Evolutionary conservation across 768 basidiomycete genomes (phyloP).

Genomic region (Tubosaeta sp.): DNA sequence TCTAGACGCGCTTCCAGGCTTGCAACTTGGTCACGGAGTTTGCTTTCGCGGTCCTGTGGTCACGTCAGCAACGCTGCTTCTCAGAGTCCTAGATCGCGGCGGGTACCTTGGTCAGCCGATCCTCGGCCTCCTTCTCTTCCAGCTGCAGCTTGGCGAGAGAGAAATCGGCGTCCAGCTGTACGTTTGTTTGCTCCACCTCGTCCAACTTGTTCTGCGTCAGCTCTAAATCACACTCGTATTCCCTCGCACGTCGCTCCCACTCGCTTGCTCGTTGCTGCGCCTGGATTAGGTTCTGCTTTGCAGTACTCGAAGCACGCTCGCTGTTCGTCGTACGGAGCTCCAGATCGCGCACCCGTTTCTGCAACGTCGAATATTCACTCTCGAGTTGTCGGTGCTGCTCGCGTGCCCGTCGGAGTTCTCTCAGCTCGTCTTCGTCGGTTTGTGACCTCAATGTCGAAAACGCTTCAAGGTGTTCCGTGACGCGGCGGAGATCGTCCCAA

Average conservation of each 20-base stretch:
- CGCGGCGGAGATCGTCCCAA: slow-evolving; percentile 72
- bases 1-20: slow-evolving; percentile 59
- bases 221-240: slow-evolving; percentile 63
- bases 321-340: slow-evolving; percentile 57
- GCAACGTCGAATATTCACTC: slow-evolving; percentile 59
- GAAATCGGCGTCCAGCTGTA: slow-evolving; percentile 68
- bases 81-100: not conserved
- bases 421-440: slow-evolving; percentile 66
- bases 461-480: slow-evolving; percentile 68
- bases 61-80: slow-evolving; percentile 1
- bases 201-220: slow-evolving; percentile 57
- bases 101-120: slow-evolving; percentile 61
- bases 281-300: slow-evolving; percentile 61
- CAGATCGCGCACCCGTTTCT: slow-evolving; percentile 70
- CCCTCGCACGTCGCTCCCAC: slow-evolving; percentile 77
- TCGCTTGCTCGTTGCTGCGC: slow-evolving; percentile 76
- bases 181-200: slow-evolving; percentile 57
- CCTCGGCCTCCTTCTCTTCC: slow-evolving; percentile 71
- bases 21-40: slow-evolving; percentile 62
- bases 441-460: slow-evolving; percentile 59
- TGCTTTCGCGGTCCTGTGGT: slow-evolving; percentile 63
- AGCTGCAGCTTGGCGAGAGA: slow-evolving; percentile 65
- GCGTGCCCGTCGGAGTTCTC: slow-evolving; percentile 63
- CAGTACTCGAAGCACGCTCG: slow-evolving; percentile 54
- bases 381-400: slow-evolving; percentile 59